phyloP scores from a whole-genome alignment of 345 rosid species.

The Sisymbrium irio region DNA sequence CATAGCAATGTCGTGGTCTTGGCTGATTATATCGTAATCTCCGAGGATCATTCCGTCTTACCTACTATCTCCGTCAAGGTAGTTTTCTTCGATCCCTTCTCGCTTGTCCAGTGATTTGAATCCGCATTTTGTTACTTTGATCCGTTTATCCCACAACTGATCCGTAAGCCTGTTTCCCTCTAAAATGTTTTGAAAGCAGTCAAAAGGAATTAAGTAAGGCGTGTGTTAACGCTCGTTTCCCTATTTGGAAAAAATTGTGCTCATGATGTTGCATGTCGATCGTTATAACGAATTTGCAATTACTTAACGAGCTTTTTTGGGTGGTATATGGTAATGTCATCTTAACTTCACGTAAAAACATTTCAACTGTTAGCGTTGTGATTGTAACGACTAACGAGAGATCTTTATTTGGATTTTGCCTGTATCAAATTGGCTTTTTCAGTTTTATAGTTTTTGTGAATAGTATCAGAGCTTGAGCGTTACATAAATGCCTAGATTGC shows the following conservation, averaged over 20 bases:
- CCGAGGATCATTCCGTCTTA: conserved; percentile 44
- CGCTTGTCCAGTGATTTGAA: conserved; percentile 3
- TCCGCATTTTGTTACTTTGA: conserved; percentile 13
- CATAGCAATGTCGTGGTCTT: conserved; percentile 77
- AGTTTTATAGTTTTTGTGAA: background rate
- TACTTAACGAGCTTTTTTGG: background rate
- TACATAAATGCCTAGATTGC: background rate
- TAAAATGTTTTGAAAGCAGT: background rate
- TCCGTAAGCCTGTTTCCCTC: too few species aligned
- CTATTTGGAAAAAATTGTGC: background rate
- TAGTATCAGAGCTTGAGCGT: background rate
- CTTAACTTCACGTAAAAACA: background rate
- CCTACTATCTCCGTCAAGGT: conserved; percentile 65
- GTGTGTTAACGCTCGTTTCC: background rate
- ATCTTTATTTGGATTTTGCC: background rate
- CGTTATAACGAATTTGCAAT: background rate
- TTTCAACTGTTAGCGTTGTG: background rate
- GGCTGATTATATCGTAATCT: conserved; percentile 68
- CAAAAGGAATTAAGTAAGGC: background rate
- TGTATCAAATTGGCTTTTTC: background rate
- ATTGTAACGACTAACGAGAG: background rate
- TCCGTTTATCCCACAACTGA: too few species aligned
- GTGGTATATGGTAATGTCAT: background rate
- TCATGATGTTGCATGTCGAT: background rate
- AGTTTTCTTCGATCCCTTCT: background rate